These are phyloP conservation scores for Botrytis galanthina DNA, from an alignment of 2,329 filamentous ascomycete genomes.

Conservation along the genomic window DNA sequence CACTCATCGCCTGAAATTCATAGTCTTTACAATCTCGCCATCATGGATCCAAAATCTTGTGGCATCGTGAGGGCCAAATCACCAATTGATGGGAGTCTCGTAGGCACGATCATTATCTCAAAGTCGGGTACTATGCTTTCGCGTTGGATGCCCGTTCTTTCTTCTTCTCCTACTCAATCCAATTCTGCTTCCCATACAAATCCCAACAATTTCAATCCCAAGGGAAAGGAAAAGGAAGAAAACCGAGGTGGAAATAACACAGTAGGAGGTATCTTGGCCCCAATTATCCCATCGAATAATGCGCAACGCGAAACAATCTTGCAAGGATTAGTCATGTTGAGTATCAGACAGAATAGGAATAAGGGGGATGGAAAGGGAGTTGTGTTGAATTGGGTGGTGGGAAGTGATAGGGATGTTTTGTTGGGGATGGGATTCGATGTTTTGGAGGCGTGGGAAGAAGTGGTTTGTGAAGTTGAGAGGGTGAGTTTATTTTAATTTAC, in stretches of 20 bases:
- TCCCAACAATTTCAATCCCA: not conserved
- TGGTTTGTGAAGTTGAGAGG: constrained; percentile 61
- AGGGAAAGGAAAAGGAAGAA: not conserved
- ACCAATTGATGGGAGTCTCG: constrained; percentile 57
- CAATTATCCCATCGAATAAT: constrained; percentile 58
- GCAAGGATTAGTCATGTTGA: constrained; percentile 63
- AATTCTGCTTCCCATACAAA: not conserved
- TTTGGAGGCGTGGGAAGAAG: constrained; percentile 77
- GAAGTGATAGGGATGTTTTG: constrained; percentile 56
- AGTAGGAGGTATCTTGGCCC: constrained; percentile 63
- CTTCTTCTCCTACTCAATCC: constrained; percentile 41
- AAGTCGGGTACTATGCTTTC: constrained; percentile 57
- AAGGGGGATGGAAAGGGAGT: constrained; percentile 57
- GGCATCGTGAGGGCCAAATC: constrained; percentile 66
- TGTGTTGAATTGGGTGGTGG: constrained; percentile 47
- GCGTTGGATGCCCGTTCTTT: constrained; percentile 59
- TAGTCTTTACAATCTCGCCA: constrained; percentile 64
- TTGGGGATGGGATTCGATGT: constrained; percentile 78
- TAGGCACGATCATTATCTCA: constrained; percentile 65
- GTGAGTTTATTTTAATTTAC: constrained; percentile 41
- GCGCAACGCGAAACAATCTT: constrained; percentile 62
- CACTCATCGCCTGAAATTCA: constrained; percentile 60
- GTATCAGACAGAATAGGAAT: constrained; percentile 63
- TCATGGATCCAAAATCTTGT: constrained; percentile 58
- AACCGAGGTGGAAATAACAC: constrained; percentile 36